These are phyloP conservation scores for Prunus mira DNA, from an alignment of 306 rosid species.

Conservation along the genomic window DNA sequence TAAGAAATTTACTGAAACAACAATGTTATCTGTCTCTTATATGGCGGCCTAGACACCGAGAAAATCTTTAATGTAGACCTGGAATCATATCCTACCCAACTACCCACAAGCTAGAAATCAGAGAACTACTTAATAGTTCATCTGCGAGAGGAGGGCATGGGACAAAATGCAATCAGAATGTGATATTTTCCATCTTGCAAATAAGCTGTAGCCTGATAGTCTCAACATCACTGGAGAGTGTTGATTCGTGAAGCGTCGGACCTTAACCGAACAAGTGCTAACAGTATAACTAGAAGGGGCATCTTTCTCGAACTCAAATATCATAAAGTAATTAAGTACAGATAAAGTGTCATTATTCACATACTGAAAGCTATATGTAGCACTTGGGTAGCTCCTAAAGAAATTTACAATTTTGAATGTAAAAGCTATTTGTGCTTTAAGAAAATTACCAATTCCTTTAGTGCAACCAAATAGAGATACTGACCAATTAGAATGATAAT, in stretches of 20 bases:
- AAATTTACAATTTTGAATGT: neutral
- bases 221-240: neutral
- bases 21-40: neutral
- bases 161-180: neutral
- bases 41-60: neutral
- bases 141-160: neutral
- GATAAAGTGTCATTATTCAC: neutral
- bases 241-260: neutral
- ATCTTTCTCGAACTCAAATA: neutral
- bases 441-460: neutral
- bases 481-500: neutral
- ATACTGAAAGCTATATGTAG: neutral
- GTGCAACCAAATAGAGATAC: neutral
- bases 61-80: neutral
- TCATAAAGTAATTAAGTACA: neutral
- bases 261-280: neutral
- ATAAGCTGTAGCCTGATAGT: neutral
- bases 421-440: neutral
- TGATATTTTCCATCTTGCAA: neutral
- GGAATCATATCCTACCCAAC: neutral
- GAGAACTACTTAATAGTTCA: neutral
- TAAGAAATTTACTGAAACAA: neutral
- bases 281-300: neutral
- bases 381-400: neutral
- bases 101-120: neutral